Evolutionary conservation across 2,329 filamentous ascomycete genomes (phyloP).

Genomic region (Colletotrichum sp.): DNA sequence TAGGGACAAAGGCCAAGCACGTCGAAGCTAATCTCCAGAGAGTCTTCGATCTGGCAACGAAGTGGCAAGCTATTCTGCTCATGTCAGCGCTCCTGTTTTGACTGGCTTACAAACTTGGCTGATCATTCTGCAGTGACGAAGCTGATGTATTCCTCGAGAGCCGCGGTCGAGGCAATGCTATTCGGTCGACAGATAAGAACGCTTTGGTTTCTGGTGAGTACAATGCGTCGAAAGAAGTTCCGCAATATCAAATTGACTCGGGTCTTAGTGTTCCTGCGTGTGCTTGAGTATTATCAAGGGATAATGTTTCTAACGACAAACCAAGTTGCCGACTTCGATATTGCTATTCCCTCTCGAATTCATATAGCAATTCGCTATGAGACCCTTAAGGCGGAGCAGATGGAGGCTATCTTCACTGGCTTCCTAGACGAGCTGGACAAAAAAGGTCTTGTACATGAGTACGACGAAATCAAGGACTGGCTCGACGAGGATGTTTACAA

Average conservation of each 20-base stretch:
- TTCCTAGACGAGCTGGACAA: background rate
- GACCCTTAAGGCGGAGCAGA: background rate
- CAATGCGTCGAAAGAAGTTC: background rate
- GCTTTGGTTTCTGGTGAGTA: background rate
- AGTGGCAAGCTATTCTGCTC: background rate
- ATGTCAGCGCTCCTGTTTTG: background rate
- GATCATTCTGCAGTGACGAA: background rate
- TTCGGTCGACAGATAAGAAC: background rate
- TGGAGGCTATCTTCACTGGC: constrained; percentile 13
- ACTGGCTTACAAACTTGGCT: background rate
- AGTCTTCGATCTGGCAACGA: background rate
- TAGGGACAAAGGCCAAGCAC: constrained; percentile 6
- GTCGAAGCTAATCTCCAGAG: background rate
- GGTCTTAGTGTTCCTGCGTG: background rate
- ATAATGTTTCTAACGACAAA: background rate
- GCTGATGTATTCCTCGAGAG: background rate
- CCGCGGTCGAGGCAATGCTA: background rate
- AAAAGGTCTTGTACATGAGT: background rate
- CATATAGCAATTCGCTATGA: background rate
- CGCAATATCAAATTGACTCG: background rate
- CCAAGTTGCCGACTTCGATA: background rate
- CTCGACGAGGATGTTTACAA: background rate
- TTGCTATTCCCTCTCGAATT: background rate
- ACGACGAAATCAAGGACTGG: background rate
- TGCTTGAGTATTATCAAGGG: background rate